Evolutionary conservation across 805 yeast species (phyloP).

Genomic region (Ogataea glucozyma): DNA sequence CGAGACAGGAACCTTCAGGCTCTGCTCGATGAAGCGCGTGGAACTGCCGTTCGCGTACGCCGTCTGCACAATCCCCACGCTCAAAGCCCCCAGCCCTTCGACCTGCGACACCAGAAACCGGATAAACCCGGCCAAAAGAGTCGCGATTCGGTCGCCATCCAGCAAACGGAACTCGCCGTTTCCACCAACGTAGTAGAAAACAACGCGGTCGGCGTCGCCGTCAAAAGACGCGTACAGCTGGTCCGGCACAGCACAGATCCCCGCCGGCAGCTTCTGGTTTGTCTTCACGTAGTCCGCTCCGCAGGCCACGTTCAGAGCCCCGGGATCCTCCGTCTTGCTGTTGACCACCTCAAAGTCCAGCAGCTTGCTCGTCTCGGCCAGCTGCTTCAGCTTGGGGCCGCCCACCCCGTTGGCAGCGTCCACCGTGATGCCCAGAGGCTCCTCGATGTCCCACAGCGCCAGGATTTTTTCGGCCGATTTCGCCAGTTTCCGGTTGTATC

Average conservation of each 20-base stretch:
- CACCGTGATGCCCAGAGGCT: slow-evolving; percentile 49
- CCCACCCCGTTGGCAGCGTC: slow-evolving; percentile 99
- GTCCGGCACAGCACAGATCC: slow-evolving; percentile 41
- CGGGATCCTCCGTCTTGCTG: slow-evolving; percentile 52
- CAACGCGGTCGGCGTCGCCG: slow-evolving; percentile 96
- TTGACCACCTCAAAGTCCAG: slow-evolving; percentile 53
- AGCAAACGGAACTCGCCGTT: slow-evolving; percentile 50
- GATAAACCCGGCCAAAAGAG: slow-evolving; percentile 72
- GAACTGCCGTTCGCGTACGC: slow-evolving; percentile 97
- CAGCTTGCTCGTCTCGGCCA: slow-evolving; percentile 40
- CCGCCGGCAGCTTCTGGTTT: slow-evolving; percentile 73
- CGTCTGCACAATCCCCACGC: slow-evolving; percentile 86
- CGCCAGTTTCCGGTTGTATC: slow-evolving; percentile 68
- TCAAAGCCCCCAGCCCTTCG: slow-evolving; percentile 35
- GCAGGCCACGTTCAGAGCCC: slow-evolving; percentile 68
- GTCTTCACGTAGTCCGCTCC: slow-evolving; percentile 98
- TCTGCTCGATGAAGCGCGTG: slow-evolving; percentile 64
- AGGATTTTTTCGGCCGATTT: slow-evolving; percentile 50
- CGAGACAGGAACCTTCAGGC: slow-evolving; percentile 70
- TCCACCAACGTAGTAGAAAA: slow-evolving; percentile 62
- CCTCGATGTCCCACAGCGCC: slow-evolving; percentile 26
- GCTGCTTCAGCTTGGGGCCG: slow-evolving; percentile 65
- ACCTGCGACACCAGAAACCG: slow-evolving; percentile 47
- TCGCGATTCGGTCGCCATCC: slow-evolving; percentile 94
- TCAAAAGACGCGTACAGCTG: slow-evolving; percentile 81